These are phyloP conservation scores for Delphinella strobiligena DNA, from an alignment of 2,329 filamentous ascomycete genomes.

Conservation along the genomic window DNA sequence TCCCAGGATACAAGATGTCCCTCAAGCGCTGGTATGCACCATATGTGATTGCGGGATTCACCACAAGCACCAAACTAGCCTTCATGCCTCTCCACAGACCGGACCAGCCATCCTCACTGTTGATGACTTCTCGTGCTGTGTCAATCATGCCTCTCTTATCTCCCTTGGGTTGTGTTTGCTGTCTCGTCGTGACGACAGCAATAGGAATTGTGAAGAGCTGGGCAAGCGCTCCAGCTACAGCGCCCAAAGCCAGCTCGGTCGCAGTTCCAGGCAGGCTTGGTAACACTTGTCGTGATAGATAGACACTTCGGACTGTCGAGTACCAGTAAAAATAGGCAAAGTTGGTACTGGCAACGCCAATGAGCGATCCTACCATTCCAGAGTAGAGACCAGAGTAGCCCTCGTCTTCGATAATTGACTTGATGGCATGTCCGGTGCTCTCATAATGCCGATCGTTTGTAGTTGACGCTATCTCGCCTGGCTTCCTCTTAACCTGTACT, in stretches of 20 bases:
- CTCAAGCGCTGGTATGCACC: slow-evolving; percentile 88
- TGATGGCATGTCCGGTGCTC: slow-evolving; percentile 78
- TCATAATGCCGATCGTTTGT: slow-evolving; percentile 61
- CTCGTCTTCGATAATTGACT: slow-evolving; percentile 70
- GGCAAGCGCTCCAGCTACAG: slow-evolving; percentile 76
- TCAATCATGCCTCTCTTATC: slow-evolving; percentile 79
- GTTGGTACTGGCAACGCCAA: slow-evolving; percentile 93
- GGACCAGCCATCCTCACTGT: slow-evolving; percentile 77
- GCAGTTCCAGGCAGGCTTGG: slow-evolving; percentile 67
- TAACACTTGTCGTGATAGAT: slow-evolving; percentile 52
- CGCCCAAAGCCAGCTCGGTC: slow-evolving; percentile 73
- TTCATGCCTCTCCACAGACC: slow-evolving; percentile 94
- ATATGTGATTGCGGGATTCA: slow-evolving; percentile 96
- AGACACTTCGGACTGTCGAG: slow-evolving; percentile 71
- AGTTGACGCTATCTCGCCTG: slow-evolving; percentile 29
- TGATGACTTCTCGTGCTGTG: slow-evolving; percentile 77
- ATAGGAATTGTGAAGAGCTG: slow-evolving; percentile 96
- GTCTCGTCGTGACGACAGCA: slow-evolving; percentile 85
- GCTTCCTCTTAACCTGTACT: slow-evolving; percentile 66
- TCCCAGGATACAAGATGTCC: slow-evolving; percentile 64
- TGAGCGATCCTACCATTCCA: slow-evolving; percentile 72
- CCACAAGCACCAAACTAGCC: slow-evolving; percentile 85
- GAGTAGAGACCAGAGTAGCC: slow-evolving; percentile 75
- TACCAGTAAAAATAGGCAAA: slow-evolving; percentile 99
- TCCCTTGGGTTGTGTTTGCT: slow-evolving; percentile 78